Base-by-base conservation (phyloP, 106 monocot genomes). In the Agapanthus africanus region DNA sequence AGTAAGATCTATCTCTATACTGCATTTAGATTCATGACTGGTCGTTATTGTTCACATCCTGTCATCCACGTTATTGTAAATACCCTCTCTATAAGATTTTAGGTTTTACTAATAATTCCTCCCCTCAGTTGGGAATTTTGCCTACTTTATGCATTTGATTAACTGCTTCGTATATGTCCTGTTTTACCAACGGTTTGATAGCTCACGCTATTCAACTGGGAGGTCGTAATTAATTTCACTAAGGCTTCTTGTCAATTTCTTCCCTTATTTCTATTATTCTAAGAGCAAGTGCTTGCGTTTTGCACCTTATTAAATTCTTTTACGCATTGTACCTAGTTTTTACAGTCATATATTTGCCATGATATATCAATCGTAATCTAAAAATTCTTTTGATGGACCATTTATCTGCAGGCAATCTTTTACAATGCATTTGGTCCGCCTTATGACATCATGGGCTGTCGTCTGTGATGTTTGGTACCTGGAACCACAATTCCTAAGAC, bases 401-500 rank as follows among this genome's bases (percentile, higher is more conserved):
- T 42, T 14, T 38, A 27, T 30, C 63, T 15, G 7, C 79, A 95
- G 95, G 71, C 95, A 95, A 78, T 95, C 95, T 11, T 95, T 95
- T 75, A 95, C 95, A 36, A 91, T 81, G 88, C 91, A 91, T 74
- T 78, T 95, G 49, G 79, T 79, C 22, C 79, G 86, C 33, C 80
- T 95, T n/a, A 95, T 95, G 95, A 91, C 95, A 67, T 95, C 95
- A 37, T 95, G 95, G 95, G 95, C 95, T 64, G 95, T 95, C 59
- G 95, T 95, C 39, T 95, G 95, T 82, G 91, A 95, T 77, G 95
- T 95, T 33, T 95, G 95, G 95, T 95, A 95, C 70, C 76, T 95
- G 56, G 95, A 91, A 76, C 95, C 95, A 73, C 95, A 95, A 69
- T 95, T 73, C 63, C 44, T 95, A 70, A 91, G 68, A 63, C 78